These are phyloP conservation scores for Galeopsis tetrahit DNA, from an alignment of 257 asterid species.

Conservation along the genomic window DNA sequence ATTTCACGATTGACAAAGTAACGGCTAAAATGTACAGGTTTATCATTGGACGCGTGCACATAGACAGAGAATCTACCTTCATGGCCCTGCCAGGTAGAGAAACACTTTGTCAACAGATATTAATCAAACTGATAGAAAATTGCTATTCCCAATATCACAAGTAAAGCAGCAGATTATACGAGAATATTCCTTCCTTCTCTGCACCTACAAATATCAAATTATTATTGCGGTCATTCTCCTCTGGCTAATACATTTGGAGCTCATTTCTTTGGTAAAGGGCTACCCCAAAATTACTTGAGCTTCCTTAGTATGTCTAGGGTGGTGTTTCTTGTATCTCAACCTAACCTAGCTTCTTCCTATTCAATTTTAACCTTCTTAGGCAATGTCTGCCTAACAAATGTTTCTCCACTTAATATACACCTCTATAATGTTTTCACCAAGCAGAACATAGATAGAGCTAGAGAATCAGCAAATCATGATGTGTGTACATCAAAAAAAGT, in stretches of 20 bases:
- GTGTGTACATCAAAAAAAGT: background rate
- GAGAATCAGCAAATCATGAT: constrained; percentile 12
- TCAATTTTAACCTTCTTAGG: constrained; percentile 19
- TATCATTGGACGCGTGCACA: constrained; percentile 95
- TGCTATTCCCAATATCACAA: constrained; percentile 26
- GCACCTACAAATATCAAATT: constrained; percentile 2
- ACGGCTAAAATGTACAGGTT: constrained; percentile 96
- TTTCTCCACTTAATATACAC: constrained; percentile 1
- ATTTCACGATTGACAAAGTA: constrained; percentile 89
- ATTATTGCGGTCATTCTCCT: constrained; percentile 2
- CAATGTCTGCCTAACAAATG: constrained; percentile 11
- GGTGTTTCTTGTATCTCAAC: background rate
- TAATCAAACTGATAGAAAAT: constrained; percentile 10
- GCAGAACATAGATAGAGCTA: constrained; percentile 15
- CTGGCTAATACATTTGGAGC: constrained; percentile 11
- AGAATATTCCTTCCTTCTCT: constrained; percentile 14
- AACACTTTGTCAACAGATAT: constrained; percentile 22
- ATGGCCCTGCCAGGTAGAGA: constrained; percentile 72
- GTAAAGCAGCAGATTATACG: constrained; percentile 10
- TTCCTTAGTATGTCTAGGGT: constrained; percentile 7
- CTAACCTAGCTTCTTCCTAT: constrained; percentile 11
- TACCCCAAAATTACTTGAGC: background rate
- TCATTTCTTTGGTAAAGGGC: background rate
- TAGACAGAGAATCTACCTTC: constrained; percentile 97
- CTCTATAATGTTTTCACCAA: background rate